Evolutionary conservation across 1,284 basidiomycete genomes (phyloP).

Genomic region (Cystobasidium slooffiae): DNA sequence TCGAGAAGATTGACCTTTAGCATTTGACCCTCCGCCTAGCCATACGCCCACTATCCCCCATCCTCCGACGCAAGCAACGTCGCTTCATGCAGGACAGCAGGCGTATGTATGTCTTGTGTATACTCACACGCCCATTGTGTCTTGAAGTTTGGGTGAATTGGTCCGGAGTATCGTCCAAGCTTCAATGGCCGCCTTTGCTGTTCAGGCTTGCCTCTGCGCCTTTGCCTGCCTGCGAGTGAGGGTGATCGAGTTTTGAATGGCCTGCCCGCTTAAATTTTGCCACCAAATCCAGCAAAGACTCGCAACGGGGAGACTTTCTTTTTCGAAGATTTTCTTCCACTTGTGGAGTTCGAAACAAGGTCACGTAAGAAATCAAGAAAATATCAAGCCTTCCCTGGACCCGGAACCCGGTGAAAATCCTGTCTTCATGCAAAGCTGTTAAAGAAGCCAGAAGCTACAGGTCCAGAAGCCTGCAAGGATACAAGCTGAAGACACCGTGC

Average conservation of each 20-base stretch:
- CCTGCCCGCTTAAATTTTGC: not conserved
- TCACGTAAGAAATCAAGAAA: not conserved
- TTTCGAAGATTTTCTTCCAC: not conserved
- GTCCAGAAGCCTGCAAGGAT: not conserved
- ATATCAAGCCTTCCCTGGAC: not conserved
- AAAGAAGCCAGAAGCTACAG: too few species aligned
- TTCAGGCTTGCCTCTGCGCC: not conserved
- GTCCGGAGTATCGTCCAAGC: not conserved
- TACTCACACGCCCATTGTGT: slow-evolving; percentile 13
- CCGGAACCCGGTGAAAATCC: not conserved
- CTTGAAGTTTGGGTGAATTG: not conserved
- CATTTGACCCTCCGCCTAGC: not conserved
- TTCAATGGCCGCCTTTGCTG: not conserved
- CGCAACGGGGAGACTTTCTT: not conserved
- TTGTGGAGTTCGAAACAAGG: not conserved
- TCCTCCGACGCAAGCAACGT: not conserved
- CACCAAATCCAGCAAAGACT: not conserved
- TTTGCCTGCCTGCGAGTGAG: not conserved
- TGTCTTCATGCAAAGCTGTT: not conserved
- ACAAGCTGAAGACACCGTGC: not conserved
- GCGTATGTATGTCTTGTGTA: not conserved
- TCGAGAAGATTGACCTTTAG: slow-evolving; percentile 2
- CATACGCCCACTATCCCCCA: not conserved
- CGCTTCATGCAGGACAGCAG: not conserved
- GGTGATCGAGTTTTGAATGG: not conserved